Base-by-base conservation (phyloP, 1,139 yeast species). In the Yamadazyma oceani region DNA sequence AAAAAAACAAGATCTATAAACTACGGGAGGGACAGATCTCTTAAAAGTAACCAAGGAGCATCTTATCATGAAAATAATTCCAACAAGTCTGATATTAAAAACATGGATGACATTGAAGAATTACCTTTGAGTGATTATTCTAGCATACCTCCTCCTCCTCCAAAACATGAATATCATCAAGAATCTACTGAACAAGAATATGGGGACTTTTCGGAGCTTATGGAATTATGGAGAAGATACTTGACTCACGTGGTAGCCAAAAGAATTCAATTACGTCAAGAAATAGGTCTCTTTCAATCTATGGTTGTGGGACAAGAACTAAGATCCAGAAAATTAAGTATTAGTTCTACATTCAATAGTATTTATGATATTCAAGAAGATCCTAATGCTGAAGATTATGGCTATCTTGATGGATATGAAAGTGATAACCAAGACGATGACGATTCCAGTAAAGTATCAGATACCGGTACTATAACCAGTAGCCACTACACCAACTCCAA, bases 261-360 rank as follows among this genome's bases (percentile, higher is more conserved):
- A 43, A 47, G 77, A 31, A 69, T 71, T 28, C 62, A 60, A 41
- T 55, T 71, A 37, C 58, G 76, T 35, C 74, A 69, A 44, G 77
- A 71, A 45, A 69, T 71, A 37, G 53, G 48, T 29, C 47, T 59
- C 41, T 71, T 62, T 53, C 71, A 66, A 43, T 39, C 57, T 3
- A 59, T 65, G 39, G 28, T 55, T 32, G 53, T 49, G 2, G 48
- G 43, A 15, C 54, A 49, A 34, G 57, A 44, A n/a, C 22, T 34
- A 23, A 38, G 38, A 26, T 12, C 45, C 7, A 31, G 43, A 15
- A 37, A 41, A 17, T 17, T 31, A 17, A 43, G 48, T 31, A 23
- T 39, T 15, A 36, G 41, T 10, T 36, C 44, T 2, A 40, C 32
- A n/a, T 29, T 38, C 22, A 40, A 38, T 24, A 39, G 40, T 24